phyloP scores from a whole-genome alignment of 257 asterid species.

The Plantago elongata region DNA sequence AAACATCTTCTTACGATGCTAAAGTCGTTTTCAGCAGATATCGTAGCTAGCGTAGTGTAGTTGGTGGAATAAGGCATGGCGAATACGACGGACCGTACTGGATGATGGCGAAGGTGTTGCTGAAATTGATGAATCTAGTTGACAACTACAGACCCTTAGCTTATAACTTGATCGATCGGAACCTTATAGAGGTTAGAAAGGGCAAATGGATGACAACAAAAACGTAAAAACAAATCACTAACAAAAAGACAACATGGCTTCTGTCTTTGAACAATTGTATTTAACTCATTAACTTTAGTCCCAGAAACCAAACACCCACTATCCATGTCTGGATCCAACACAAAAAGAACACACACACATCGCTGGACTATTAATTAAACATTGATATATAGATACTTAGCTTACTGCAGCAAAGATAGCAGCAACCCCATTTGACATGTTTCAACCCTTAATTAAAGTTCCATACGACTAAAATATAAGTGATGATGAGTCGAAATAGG shows the following conservation, averaged over 20 bases:
- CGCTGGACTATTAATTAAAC: too few species aligned
- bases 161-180: conserved; percentile 13
- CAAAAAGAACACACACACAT: conserved; percentile 7
- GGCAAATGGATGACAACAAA: conserved; percentile 73
- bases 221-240: conserved; percentile 33
- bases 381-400: too few species aligned
- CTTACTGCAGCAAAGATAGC: too few species aligned
- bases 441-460: too few species aligned
- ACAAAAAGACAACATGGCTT: conserved; percentile 33
- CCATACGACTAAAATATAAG: not conserved
- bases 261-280: conserved; percentile 25
- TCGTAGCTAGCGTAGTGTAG: too few species aligned
- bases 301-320: conserved; percentile 61
- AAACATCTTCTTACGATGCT: too few species aligned
- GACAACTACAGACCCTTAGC: conserved; percentile 18
- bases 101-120: conserved; percentile 3
- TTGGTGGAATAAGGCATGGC: too few species aligned
- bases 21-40: too few species aligned
- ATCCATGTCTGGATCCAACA: conserved; percentile 48
- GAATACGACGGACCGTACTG: too few species aligned
- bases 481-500: too few species aligned
- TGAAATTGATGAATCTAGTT: conserved; percentile 21
- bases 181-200: conserved; percentile 31
- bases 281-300: conserved; percentile 38
- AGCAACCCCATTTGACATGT: too few species aligned